Conservation (phyloP, 2,329 filamentous ascomycete genomes). For the Cladosporium phlei region DNA sequence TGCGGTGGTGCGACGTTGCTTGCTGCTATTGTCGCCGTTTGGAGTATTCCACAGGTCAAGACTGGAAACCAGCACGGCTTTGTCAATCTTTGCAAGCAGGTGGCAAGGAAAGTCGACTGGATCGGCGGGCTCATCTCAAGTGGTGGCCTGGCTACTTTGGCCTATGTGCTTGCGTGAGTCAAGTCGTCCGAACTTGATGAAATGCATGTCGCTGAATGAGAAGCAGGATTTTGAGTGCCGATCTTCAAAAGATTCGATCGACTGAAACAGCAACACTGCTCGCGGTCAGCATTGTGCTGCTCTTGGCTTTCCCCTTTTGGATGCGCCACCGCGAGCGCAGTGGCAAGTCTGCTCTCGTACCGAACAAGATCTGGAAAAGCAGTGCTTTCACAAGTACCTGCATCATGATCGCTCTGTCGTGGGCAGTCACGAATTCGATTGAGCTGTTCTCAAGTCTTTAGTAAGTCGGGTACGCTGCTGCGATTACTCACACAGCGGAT, state of each 20-base stretch:
- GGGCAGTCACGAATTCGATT: conserved; percentile 35
- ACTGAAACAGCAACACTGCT: conserved; percentile 37
- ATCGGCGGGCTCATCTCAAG: conserved; percentile 46
- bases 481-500: background rate
- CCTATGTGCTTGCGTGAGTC: conserved; percentile 46
- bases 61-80: conserved; percentile 13
- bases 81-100: conserved; percentile 16
- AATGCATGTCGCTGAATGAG: background rate
- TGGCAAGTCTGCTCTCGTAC: conserved; percentile 53
- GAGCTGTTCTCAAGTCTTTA: conserved; percentile 10
- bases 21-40: conserved; percentile 36
- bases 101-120: conserved; percentile 50
- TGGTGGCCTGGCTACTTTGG: conserved; percentile 45
- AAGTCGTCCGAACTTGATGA: too few species aligned
- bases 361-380: conserved; percentile 59
- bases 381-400: conserved; percentile 54
- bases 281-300: conserved; percentile 37
- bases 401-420: conserved; percentile 36
- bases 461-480: background rate
- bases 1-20: conserved; percentile 39
- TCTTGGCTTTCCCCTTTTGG: conserved; percentile 53
- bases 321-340: conserved; percentile 46
- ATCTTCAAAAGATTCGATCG: conserved; percentile 19
- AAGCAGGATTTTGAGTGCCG: conserved; percentile 19
- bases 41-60: conserved; percentile 32